These are phyloP conservation scores for Rubroboletus satanas DNA, from an alignment of 768 basidiomycete species.

Conservation along the genomic window DNA sequence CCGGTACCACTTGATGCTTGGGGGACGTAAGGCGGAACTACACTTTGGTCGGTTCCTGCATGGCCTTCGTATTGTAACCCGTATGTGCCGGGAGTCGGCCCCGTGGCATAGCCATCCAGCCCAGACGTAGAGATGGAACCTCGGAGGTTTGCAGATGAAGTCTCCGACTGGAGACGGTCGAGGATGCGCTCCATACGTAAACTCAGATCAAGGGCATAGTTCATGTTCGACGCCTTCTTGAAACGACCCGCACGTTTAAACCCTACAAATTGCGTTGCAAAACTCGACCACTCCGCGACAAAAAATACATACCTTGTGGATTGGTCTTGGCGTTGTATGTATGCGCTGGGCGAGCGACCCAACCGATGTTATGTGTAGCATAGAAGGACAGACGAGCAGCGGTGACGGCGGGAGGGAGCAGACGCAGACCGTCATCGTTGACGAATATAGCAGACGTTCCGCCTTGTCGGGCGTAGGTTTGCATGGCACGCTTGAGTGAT, in stretches of 20 bases:
- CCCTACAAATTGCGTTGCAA: slow-evolving; percentile 9
- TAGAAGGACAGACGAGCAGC: slow-evolving; percentile 50
- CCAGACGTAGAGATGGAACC: slow-evolving; percentile 23
- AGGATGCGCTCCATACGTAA: slow-evolving; percentile 34
- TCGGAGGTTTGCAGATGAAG: slow-evolving; percentile 19
- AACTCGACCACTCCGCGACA: slow-evolving; percentile 34
- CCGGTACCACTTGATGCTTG: slow-evolving; percentile 19
- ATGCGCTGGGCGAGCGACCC: slow-evolving; percentile 57
- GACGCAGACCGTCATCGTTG: slow-evolving; percentile 60
- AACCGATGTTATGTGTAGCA: slow-evolving; percentile 54
- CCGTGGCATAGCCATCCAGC: slow-evolving; percentile 20
- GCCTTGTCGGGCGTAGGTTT: slow-evolving; percentile 64
- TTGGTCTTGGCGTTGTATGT: slow-evolving; percentile 38
- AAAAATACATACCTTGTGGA: slow-evolving; percentile 40
- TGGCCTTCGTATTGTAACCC: slow-evolving; percentile 66
- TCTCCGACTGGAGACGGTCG: slow-evolving; percentile 28
- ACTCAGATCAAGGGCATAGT: slow-evolving; percentile 58
- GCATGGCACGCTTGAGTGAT: slow-evolving; percentile 57
- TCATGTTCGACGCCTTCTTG: slow-evolving; percentile 95
- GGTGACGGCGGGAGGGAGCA: slow-evolving; percentile 44
- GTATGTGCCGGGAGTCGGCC: slow-evolving; percentile 41
- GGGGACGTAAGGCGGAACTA: slow-evolving; percentile 20
- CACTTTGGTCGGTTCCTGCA: slow-evolving; percentile 54
- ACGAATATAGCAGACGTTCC: slow-evolving; percentile 56
- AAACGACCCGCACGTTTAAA: slow-evolving; percentile 66